phyloP scores from a whole-genome alignment of 768 basidiomycete genomes.

The Pleurotus pulmonarius region DNA sequence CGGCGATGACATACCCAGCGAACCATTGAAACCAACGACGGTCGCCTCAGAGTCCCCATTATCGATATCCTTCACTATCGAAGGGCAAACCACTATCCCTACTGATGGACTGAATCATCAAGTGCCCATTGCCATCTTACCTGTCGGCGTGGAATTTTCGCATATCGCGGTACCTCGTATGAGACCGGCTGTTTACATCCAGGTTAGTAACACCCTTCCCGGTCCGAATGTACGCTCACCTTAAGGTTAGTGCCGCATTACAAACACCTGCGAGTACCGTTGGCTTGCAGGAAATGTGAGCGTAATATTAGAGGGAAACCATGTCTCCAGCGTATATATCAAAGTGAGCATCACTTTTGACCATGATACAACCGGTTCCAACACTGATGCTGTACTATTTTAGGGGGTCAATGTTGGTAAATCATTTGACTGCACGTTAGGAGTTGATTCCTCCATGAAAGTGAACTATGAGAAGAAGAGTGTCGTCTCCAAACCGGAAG shows the following conservation, averaged over 20 bases:
- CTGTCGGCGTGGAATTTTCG: conserved; percentile 40
- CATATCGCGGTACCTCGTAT: conserved; percentile 49
- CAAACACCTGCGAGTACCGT: conserved; percentile 55
- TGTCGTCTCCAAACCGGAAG: conserved; percentile 28
- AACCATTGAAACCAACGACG: conserved; percentile 31
- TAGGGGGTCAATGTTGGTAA: conserved; percentile 48
- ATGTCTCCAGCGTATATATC: conserved; percentile 45
- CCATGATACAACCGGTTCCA: background rate
- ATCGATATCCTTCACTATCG: conserved; percentile 47
- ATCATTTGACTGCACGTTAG: conserved; percentile 52
- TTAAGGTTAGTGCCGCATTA: conserved; percentile 38
- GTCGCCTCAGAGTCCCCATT: conserved; percentile 51
- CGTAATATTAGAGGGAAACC: conserved; percentile 55
- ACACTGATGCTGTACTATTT: background rate
- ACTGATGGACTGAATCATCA: conserved; percentile 53
- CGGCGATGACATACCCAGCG: conserved; percentile 10
- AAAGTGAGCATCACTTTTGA: conserved; percentile 31
- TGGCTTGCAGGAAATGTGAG: conserved; percentile 51
- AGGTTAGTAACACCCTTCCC: conserved; percentile 25
- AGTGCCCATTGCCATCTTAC: conserved; percentile 46
- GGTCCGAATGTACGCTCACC: background rate
- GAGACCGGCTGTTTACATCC: conserved; percentile 46
- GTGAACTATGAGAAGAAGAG: conserved; percentile 41
- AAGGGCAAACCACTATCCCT: conserved; percentile 46
- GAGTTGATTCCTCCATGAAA: conserved; percentile 38